Evolutionary conservation across 163 green algal genomes (phyloP), one percentile per base, ranked within the genome.

Genomic region (Chloroidium sp.): DNA sequence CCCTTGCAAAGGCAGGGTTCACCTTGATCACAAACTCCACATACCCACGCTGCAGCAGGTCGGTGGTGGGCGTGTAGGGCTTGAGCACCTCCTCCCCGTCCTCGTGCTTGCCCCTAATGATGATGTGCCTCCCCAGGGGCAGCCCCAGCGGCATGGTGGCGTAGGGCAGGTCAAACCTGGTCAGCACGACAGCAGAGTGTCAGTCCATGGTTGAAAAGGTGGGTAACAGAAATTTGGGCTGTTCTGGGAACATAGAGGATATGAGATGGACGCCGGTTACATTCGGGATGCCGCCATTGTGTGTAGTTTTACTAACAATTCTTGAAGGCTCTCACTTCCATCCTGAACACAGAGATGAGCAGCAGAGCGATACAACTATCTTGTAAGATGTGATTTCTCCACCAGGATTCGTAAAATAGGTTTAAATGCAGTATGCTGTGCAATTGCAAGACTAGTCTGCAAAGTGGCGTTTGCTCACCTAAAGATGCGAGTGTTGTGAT

Each of bases 21-120:
- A 72, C 79, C 90, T 99, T 99, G 85, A 99, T 95, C 36, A 99
- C 92, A 81, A 99, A 98, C 72, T 98, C 95, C 0, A 99, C 93
- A 61, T 89, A 87, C 1, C 96, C 95, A 2, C 83, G 81, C 58
- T 90, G 85, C 67, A 67, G 61, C 59, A 92, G 87, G 76, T 92
- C 88, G 0, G 92, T 92, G 2, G 92, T 85, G 1, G 94, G 94
- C 0, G 94, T 98, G 87, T 98, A 98, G 0, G 93, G 89, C 59
- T 91, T 86, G 77, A 92, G 84, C 2, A 92, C 78, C 0, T 95
- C 86, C 36, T 87, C 90, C 60, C 90, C 93, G 1, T 95, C 88
- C 0, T 72, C 79, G 57, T 82, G 84, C 0, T 67, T 78, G 3
- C 86, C 87, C 69, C 89, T 86, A 82, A 98, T 93, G 1, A 89